Evolutionary conservation across 768 basidiomycete genomes (phyloP).

Genomic region (Galerina sulciceps): DNA sequence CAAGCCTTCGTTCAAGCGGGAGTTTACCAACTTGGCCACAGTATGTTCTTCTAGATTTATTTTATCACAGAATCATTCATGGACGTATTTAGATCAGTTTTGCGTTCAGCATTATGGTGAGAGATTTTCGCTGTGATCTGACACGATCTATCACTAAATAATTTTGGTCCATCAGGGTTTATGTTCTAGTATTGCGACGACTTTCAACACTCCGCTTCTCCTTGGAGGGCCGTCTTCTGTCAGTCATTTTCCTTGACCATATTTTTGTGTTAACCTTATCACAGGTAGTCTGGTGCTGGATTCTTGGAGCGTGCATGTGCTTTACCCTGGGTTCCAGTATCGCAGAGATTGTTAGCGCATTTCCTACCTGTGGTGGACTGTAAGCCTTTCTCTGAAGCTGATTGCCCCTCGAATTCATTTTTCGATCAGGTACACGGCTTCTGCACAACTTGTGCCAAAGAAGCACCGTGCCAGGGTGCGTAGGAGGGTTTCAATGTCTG

Average conservation of each 20-base stretch:
- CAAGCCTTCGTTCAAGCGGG: constrained; percentile 81
- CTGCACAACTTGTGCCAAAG: constrained; percentile 71
- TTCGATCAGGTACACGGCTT: constrained; percentile 69
- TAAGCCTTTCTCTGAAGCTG: constrained; percentile 33
- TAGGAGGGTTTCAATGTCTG: too few species aligned
- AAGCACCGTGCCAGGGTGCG: constrained; percentile 64
- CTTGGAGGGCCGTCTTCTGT: constrained; percentile 75
- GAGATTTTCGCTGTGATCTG: constrained; percentile 10
- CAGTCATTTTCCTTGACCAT: constrained; percentile 17
- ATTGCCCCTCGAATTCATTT: background rate
- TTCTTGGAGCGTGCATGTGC: constrained; percentile 72
- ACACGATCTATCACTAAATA: constrained; percentile 5
- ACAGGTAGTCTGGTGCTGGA: constrained; percentile 76
- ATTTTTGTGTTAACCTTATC: constrained; percentile 3
- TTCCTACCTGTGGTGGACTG: constrained; percentile 76
- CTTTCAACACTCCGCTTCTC: constrained; percentile 74
- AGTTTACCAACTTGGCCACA: constrained; percentile 84
- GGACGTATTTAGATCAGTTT: constrained; percentile 58
- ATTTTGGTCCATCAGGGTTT: constrained; percentile 48
- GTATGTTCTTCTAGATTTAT: constrained; percentile 38
- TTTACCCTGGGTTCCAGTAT: constrained; percentile 75
- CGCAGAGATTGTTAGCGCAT: constrained; percentile 78
- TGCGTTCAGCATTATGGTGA: constrained; percentile 78
- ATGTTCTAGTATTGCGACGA: constrained; percentile 78
- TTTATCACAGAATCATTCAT: constrained; percentile 4